These are phyloP conservation scores for Acanthamoeba triangularis DNA, from an alignment of 208 protist genomes.

Conservation along the genomic window DNA sequence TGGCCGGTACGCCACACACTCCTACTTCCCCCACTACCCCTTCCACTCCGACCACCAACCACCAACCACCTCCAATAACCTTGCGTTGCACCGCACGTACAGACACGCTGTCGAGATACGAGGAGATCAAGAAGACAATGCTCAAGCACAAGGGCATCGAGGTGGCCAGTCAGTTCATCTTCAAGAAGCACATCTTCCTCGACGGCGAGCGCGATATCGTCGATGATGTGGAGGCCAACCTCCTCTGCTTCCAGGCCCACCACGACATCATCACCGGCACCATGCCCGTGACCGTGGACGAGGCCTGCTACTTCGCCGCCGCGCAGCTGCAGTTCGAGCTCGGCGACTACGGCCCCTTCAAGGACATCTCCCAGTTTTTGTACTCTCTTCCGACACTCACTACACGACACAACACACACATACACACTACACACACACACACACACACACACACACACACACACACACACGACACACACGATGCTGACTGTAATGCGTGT, in stretches of 20 bases:
- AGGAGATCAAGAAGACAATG: slow-evolving; percentile 38
- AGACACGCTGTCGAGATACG: slow-evolving; percentile 54
- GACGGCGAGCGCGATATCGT: neutral
- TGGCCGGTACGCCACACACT: neutral
- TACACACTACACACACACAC: neutral
- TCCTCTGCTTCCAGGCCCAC: slow-evolving; percentile 9
- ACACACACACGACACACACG: neutral
- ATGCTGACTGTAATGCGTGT: neutral
- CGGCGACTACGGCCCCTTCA: neutral
- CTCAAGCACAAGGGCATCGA: slow-evolving; percentile 23
- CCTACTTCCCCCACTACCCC: too few relatives aligned
- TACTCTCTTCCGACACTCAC: neutral
- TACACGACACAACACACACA: neutral
- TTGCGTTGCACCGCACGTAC: neutral
- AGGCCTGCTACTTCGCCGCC: slow-evolving; percentile 15
- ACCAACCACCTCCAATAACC: too few relatives aligned
- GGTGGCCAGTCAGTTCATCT: slow-evolving; percentile 2
- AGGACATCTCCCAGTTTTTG: neutral
- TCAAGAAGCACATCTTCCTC: slow-evolving; percentile 63
- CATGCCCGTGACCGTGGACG: neutral
- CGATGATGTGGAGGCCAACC: slow-evolving; percentile 16
- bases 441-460: too few relatives aligned
- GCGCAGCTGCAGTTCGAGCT: slow-evolving; percentile 53
- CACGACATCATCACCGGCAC: slow-evolving; percentile 18
- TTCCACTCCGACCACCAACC: too few relatives aligned